A percentile compares a stretch with the other conserved stretches of the same genome.
phyloP scores from a whole-genome alignment of 768 basidiomycete genomes.

The Naganishia randhawae region DNA sequence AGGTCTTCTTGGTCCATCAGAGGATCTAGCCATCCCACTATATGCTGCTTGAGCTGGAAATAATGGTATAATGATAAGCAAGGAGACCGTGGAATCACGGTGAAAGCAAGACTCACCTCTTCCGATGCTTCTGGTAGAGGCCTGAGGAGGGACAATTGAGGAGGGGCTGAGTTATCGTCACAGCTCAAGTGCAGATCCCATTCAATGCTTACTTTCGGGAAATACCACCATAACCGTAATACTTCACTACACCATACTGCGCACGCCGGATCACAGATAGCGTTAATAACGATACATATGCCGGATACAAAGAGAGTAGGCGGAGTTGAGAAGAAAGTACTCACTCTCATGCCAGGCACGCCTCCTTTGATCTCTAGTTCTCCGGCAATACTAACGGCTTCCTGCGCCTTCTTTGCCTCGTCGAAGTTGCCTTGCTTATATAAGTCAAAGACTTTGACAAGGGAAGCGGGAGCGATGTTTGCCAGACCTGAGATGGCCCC shows the following conservation, averaged over 20 bases:
- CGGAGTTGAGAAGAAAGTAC: conserved; percentile 3
- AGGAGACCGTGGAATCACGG: neutral
- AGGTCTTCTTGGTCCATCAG: conserved; percentile 22
- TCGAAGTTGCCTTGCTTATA: conserved; percentile 30
- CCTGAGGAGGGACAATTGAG: conserved; percentile 26
- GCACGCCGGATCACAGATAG: neutral
- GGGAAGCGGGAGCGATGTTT: conserved; percentile 36
- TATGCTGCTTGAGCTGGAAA: conserved; percentile 5
- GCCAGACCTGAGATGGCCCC: conserved; percentile 39
- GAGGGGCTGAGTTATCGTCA: too few species aligned
- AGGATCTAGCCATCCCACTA: conserved; percentile 19
- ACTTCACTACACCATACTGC: conserved; percentile 31
- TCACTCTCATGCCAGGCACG: conserved; percentile 36
- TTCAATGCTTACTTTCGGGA: conserved; percentile 26
- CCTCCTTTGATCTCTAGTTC: conserved; percentile 32
- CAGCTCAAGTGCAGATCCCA: conserved; percentile 20
- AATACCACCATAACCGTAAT: conserved; percentile 35
- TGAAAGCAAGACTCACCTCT: conserved; percentile 2
- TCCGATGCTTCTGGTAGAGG: conserved; percentile 32
- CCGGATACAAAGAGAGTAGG: too few species aligned
- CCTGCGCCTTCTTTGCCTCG: conserved; percentile 33
- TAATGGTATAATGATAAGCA: neutral
- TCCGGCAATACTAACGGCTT: conserved; percentile 31
- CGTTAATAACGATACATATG: neutral
- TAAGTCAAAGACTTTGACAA: conserved; percentile 32